phyloP scores from a whole-genome alignment of 176 grass and related monocot genomes.

The Otatea glauca region DNA sequence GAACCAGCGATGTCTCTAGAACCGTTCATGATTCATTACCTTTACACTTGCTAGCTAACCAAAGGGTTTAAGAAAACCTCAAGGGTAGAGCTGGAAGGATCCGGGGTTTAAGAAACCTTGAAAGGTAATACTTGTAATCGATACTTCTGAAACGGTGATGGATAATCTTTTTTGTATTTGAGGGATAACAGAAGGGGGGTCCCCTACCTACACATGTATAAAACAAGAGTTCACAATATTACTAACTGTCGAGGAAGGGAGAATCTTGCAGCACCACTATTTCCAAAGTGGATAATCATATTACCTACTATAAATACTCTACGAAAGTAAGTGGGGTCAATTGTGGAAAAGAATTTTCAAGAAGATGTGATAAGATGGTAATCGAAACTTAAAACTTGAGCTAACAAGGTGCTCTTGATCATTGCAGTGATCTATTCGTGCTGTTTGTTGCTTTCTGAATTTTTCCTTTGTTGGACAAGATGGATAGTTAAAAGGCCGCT shows the following conservation, averaged over 20 bases:
- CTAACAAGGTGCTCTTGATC: not conserved
- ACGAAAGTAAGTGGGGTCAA: not conserved
- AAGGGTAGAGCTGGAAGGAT: not conserved
- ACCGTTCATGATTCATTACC: conserved; percentile 9
- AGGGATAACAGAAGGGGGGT: not conserved
- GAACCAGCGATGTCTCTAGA: conserved; percentile 32
- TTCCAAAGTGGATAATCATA: not conserved
- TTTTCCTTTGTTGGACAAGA: too few relatives aligned
- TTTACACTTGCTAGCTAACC: conserved; percentile 32
- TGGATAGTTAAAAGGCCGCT: too few relatives aligned
- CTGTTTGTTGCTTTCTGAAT: not conserved
- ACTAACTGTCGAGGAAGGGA: not conserved
- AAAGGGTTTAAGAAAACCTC: conserved; percentile 33
- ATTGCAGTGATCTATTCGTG: not conserved
- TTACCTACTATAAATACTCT: not conserved
- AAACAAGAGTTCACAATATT: not conserved
- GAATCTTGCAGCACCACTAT: not conserved
- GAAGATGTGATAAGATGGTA: not conserved
- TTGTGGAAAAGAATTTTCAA: not conserved
- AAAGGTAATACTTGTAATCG: not conserved
- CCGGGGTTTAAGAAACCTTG: conserved; percentile 25
- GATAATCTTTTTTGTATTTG: not conserved
- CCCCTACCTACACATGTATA: not conserved
- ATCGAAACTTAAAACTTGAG: not conserved
- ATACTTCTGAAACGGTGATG: not conserved